Base-by-base conservation (phyloP, 352 stramenopile species). In the Plasmopara halstedii region DNA sequence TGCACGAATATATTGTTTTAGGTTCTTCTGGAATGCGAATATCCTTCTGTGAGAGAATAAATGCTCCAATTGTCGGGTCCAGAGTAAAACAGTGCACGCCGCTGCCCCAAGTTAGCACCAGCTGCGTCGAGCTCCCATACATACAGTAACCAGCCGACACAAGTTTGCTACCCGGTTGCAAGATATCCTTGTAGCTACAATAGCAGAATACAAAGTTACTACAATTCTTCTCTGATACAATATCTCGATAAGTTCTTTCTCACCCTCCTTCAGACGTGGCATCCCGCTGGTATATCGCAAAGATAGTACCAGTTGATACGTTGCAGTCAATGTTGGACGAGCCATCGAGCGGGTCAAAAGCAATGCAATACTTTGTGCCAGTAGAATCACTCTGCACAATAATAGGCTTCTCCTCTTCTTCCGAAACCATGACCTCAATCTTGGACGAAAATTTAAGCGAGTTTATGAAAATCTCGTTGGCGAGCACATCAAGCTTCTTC, bases 241-340 rank as follows among this genome's bases (percentile, higher is more conserved):
- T 18, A 46, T 5, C 23, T 20, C 14, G 8, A 22, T 18, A 26
- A 27, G 14, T 11, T 13, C 22, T 14, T 20, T 63, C 69, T 25
- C 40, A 76, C 61, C 67, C 75, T 52, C 70, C 71, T 37, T 71
- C 37, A 2, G 64, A 67, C 46, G 51, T 56, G 26, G 48, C 47
- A 25, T 85, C 66, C 43, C 85, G 88, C 56, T 98, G 81, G 66
- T 98, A 99, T 31, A 99, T 97, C 46, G 83, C 88, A 63, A 99
- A 99, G 66, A 99, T 99, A 32, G 95, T 99, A 43, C 96, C 96
- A 21, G 97, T 97, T 36, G 93, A 98, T 23, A 99, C 95, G 64
- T 99, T 99, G 68, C 95, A 99, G 71, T 99, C 96, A 87, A 99
- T 99, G 74, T 99, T 99, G 39, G 86, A 98, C 17, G 93, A 98